Evolutionary conservation across 805 yeast genomes (phyloP).

Genomic region (Clavispora asparagi): DNA sequence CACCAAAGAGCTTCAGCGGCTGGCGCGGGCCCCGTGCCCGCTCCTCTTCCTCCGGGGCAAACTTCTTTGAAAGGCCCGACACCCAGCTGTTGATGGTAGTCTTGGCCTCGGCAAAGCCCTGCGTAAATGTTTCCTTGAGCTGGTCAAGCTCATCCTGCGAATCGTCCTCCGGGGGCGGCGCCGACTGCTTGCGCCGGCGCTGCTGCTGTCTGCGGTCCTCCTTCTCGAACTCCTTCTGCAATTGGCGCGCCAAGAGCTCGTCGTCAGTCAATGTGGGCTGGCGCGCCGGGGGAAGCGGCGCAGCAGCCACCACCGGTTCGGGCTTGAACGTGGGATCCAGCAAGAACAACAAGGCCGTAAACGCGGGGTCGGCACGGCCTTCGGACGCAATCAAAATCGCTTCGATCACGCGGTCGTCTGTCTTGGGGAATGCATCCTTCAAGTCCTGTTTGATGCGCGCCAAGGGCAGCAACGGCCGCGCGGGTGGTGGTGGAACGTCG

Average conservation of each 20-base stretch:
- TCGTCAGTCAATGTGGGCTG: slow-evolving; percentile 45
- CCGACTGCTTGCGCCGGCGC: slow-evolving; percentile 8
- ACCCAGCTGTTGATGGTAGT: slow-evolving; percentile 76
- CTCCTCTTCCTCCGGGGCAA: slow-evolving; percentile 18
- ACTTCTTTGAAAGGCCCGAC: slow-evolving; percentile 55
- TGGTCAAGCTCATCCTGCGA: slow-evolving; percentile 58
- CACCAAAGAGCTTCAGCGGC: slow-evolving; percentile 38
- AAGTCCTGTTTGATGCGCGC: slow-evolving; percentile 54
- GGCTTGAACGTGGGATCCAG: slow-evolving; percentile 67
- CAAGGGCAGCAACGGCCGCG: slow-evolving; percentile 60
- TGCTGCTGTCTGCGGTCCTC: slow-evolving; percentile 32
- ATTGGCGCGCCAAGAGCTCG: slow-evolving; percentile 73
- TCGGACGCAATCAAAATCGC: slow-evolving; percentile 83
- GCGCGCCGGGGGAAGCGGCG: slow-evolving; percentile 1
- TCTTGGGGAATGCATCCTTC: slow-evolving; percentile 79
- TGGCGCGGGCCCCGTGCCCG: slow-evolving; percentile 4
- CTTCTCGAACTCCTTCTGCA: slow-evolving; percentile 60
- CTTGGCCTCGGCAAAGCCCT: slow-evolving; percentile 78
- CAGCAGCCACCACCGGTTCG: slow-evolving; percentile 21
- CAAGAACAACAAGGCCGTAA: slow-evolving; percentile 76
- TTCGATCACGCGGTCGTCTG: slow-evolving; percentile 64
- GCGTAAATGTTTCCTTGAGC: slow-evolving; percentile 60
- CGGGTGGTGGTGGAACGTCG: slow-evolving; percentile 34
- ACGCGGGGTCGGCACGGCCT: slow-evolving; percentile 79
- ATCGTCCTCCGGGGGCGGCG: slow-evolving; percentile 27